Evolutionary conservation across 495 filamentous ascomycete genomes (phyloP), one percentile per base, ranked within the genome.

Genomic region (Penicillium antarcticum): DNA sequence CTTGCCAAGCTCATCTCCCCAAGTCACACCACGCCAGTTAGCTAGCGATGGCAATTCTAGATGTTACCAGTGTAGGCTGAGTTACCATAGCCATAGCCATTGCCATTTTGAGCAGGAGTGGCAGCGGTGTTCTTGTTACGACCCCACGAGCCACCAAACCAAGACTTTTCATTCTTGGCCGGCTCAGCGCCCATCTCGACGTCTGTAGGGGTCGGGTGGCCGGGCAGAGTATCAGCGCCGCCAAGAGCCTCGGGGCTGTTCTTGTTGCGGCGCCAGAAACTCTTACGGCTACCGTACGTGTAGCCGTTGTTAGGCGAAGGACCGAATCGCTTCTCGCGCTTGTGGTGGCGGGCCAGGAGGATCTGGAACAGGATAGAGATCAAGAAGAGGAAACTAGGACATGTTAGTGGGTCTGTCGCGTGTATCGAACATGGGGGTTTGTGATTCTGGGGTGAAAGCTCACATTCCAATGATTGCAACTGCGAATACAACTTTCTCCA

Each of bases 391-490:
- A 84, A 56, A 31, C 86, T 89, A 23, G 26, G 21, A 4, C 21
- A 16, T 12, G 17, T 56, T 38, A 56, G 37, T 35, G 14, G 18
- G 36, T 23, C 13, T 34, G 33, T 23, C 21, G 5, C 21, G 5
- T 23, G 18, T 23, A 16, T 11, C 10, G 44, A 11, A 44, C 13
- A 40, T 42, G 19, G 14, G 9, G 26, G 34, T 18, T 2, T 1
- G 5, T 29, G 0, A 10, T 29, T 29, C 23, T 34, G 7, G 39
- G 17, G n/a, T 14, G 14, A 7, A 9, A 29, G 80, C 87, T 84
- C 75, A 92, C 89, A 87, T 78, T 61, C 77, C 85, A 48, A 88
- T 78, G 51, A 95, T 85, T 0, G 88, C 75, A n/a, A 91, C 87
- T 2, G 86, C 87, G 56, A 96, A 85, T 14, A 70, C 76, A 13